phyloP scores from a whole-genome alignment of 179 eudicot genomes.

The Spergularia azorica region DNA sequence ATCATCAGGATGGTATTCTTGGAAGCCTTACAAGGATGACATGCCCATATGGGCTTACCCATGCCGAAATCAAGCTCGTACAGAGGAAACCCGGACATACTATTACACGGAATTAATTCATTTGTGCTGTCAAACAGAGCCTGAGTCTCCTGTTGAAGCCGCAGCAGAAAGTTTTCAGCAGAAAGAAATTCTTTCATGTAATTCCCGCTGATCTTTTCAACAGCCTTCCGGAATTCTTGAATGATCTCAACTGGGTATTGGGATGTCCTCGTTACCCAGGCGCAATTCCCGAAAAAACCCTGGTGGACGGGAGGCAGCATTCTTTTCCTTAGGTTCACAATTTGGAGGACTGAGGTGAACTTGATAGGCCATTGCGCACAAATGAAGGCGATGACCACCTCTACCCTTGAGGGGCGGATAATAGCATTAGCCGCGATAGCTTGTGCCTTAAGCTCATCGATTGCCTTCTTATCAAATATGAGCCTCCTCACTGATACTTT shows the following conservation, averaged over 20 bases:
- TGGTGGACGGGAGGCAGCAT: background rate
- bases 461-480: slow-evolving; percentile 7
- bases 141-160: no score
- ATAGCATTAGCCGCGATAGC: background rate
- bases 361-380: background rate
- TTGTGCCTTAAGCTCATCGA: background rate
- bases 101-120: background rate
- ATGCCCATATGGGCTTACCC: background rate
- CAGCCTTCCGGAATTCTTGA: background rate
- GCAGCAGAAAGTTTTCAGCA: background rate
- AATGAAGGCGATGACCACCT: slow-evolving; percentile 6
- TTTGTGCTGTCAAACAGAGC: no score
- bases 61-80: background rate
- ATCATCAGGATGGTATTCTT: background rate
- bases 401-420: background rate
- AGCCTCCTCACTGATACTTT: background rate
- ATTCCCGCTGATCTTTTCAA: background rate
- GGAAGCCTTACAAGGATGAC: background rate
- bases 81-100: background rate
- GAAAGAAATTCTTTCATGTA: background rate
- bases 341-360: background rate
- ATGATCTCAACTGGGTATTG: background rate
- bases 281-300: background rate
- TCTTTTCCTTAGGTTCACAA: background rate
- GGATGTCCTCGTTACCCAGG: background rate